Conservation (phyloP, 495 filamentous ascomycete species). For the Penicillium daleae region DNA sequence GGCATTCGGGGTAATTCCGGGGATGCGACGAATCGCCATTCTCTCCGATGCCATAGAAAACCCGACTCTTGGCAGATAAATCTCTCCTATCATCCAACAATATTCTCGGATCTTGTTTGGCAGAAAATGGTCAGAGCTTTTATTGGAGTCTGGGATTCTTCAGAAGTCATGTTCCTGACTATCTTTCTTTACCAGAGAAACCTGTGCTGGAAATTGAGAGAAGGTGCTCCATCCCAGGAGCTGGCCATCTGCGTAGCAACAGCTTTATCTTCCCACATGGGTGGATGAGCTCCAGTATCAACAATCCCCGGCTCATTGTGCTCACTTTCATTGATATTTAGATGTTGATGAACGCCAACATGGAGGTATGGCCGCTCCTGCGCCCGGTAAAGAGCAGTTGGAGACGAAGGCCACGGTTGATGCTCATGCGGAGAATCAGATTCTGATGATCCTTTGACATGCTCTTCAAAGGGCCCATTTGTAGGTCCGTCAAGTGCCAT, state of each 20-base stretch:
- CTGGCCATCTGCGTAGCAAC: slow-evolving; percentile 18
- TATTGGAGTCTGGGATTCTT: no score
- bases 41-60: not conserved
- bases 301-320: not conserved
- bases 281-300: no score
- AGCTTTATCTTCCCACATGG: not conserved
- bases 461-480: no score
- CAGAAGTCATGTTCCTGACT: not conserved
- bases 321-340: not conserved
- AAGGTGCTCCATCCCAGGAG: slow-evolving; percentile 41
- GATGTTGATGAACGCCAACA: not conserved
- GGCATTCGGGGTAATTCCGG: slow-evolving; percentile 19
- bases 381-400: not conserved
- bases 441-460: not conserved
- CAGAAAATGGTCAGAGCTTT: not conserved
- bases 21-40: not conserved
- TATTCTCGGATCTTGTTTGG: not conserved
- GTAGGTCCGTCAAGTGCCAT: not conserved
- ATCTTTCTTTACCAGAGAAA: slow-evolving; percentile 39
- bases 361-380: not conserved
- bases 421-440: not conserved
- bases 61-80: not conserved
- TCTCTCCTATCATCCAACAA: not conserved
- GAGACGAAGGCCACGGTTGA: not conserved
- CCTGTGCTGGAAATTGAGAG: slow-evolving; percentile 39